Evolutionary conservation across 768 basidiomycete genomes (phyloP).

Genomic region (Hebeloma cylindrosporum): DNA sequence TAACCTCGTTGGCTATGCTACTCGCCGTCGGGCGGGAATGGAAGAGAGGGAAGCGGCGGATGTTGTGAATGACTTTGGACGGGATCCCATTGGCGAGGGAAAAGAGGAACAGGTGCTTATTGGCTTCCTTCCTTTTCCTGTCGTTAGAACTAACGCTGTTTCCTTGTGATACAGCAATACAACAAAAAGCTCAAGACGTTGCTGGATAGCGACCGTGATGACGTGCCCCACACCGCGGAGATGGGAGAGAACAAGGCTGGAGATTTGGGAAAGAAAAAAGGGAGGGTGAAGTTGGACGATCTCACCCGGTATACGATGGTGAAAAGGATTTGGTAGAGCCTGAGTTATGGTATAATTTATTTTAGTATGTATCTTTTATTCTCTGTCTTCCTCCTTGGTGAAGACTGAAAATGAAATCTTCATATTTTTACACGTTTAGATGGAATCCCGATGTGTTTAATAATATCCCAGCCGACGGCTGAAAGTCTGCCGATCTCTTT

Average conservation of each 20-base stretch:
- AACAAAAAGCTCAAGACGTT: conserved; percentile 78
- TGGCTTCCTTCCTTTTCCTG: background rate
- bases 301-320: conserved; percentile 96
- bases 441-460: no score
- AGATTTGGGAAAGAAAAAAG: conserved; percentile 45
- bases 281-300: conserved; percentile 77
- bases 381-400: no score
- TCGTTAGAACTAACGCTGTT: background rate
- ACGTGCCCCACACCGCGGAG: conserved; percentile 64
- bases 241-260: conserved; percentile 64
- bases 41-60: conserved; percentile 75
- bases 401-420: no score
- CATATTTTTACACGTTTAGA: no score
- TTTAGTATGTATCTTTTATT: no score
- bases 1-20: conserved; percentile 82
- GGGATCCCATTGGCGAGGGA: conserved; percentile 91
- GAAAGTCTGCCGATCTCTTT: no score
- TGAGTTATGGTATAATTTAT: no score
- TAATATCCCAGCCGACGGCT: no score
- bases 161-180: conserved; percentile 41
- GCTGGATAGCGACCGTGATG: conserved; percentile 67
- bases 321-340: conserved; percentile 75
- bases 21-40: conserved; percentile 71
- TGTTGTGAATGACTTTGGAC: conserved; percentile 80
- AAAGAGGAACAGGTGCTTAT: conserved; percentile 73